Percentiles rank a stretch among this genome's conserved stretches.
Conservation (phyloP, 2,329 filamentous ascomycete species). For the Lanzia echinophila region DNA sequence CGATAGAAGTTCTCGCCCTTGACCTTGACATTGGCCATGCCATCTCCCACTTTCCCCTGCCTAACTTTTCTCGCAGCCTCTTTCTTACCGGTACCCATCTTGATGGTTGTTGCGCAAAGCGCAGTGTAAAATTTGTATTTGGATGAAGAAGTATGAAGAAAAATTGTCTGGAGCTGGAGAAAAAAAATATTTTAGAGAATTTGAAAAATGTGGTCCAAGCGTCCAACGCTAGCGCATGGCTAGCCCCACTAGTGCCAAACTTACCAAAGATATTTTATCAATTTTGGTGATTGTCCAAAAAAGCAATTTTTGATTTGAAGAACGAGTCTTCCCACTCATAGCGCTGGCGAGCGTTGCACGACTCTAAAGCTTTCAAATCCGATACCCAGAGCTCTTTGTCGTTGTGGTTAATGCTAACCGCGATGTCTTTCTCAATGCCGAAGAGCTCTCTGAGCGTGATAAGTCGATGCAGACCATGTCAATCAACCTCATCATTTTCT, state of each 20-base stretch:
- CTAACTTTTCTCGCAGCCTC: conserved; percentile 75
- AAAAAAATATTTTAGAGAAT: conserved; percentile 20
- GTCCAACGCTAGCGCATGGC: conserved; percentile 14
- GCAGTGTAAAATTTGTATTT: conserved; percentile 11
- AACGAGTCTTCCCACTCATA: neutral
- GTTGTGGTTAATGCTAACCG: neutral
- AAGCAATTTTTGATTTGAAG: conserved; percentile 1
- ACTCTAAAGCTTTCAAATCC: no score
- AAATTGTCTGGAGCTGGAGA: conserved; percentile 13
- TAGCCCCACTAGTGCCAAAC: conserved; percentile 8
- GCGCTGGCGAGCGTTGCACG: neutral
- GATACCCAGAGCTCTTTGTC: neutral
- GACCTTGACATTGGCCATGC: conserved; percentile 82
- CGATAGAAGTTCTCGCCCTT: conserved; percentile 99
- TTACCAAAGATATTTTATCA: conserved; percentile 17
- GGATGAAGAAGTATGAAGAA: conserved; percentile 12
- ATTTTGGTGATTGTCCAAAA: neutral
- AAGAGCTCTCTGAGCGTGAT: conserved; percentile 26
- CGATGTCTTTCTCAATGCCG: conserved; percentile 27
- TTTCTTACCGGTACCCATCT: conserved; percentile 89
- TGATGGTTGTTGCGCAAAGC: conserved; percentile 25
- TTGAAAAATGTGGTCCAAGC: conserved; percentile 16
- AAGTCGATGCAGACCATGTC: conserved; percentile 25
- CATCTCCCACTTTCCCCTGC: conserved; percentile 78
- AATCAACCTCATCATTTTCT: conserved; percentile 20